Evolutionary conservation across 257 asterid species (phyloP), one percentile per base, ranked within the genome.

Genomic region (Penstemon barbatus): DNA sequence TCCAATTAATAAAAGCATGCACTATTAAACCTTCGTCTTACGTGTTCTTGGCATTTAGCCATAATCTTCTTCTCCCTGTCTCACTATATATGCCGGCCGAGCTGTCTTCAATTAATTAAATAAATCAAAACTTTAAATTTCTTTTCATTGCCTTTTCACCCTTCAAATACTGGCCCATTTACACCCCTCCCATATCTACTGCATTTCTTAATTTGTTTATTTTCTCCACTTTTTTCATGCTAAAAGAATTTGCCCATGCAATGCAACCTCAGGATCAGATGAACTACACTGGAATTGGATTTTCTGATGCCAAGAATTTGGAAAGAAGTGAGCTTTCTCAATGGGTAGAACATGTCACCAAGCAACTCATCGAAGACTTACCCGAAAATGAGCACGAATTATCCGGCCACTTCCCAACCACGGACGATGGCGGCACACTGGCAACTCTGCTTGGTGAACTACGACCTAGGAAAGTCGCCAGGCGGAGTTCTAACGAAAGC

Each of bases 261-360:
- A 77, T 81, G 81, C 91, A 78, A 55, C 77, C 83, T 50, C 81
- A 82, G 15, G 86, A 82, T 39, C 77, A 79, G 57, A 61, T 75
- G 65, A 80, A 56, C 42, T 11, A 57, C 71, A 51, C 78, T 0
- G 60, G 66, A 8, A 38, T 62, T 77, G 64, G 5, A 61, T 38
- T 38, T 44, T 60, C 59, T 4, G 46, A 70, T 10, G 58, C 37
- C 3, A 62, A 42, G 57, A 73, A 61, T 63, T n/a, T 54, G 10
- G 81, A 82, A 38, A 75, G 66, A 42, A 73, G 41, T 33, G 86
- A 90, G 66, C 82, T 85, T 7, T 86, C 95, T 12, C 87, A 77
- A 10, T 91, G 96, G 97, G 92, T 85, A 6, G 87, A 91, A 57
- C 84, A 83, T 65, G 86, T 86, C 46, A 80, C 87, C 3, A 79